A percentile compares a stretch with the other conserved stretches of the same genome.
These are phyloP conservation scores for Alternaria incomplexa DNA, from an alignment of 2,329 filamentous ascomycete genomes.

Conservation along the genomic window DNA sequence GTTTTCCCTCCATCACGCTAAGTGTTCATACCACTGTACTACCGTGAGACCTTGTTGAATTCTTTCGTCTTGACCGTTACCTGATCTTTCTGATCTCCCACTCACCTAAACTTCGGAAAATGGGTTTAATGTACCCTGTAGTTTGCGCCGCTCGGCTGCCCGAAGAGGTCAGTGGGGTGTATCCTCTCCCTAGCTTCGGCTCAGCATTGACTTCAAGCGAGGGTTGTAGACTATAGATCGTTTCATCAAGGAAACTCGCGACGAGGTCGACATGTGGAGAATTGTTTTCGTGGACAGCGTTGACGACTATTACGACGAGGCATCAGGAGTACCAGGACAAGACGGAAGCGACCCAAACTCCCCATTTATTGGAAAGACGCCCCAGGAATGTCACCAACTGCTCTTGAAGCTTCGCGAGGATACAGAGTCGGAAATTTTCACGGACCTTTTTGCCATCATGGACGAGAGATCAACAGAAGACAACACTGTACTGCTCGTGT, in stretches of 20 bases:
- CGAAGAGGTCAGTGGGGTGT: neutral
- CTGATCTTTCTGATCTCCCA: neutral
- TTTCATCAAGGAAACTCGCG: neutral
- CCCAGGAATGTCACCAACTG: neutral
- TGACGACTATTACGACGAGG: neutral
- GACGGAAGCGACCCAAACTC: neutral
- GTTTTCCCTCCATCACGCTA: neutral
- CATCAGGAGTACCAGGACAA: neutral
- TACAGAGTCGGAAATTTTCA: neutral
- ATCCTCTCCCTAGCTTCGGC: neutral
- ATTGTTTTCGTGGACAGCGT: neutral
- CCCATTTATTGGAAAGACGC: neutral
- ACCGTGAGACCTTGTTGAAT: neutral
- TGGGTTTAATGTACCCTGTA: neutral
- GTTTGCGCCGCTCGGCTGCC: neutral
- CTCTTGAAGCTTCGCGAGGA: neutral
- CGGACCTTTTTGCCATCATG: neutral
- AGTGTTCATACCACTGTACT: neutral
- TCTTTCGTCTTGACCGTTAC: neutral
- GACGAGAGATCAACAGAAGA: neutral
- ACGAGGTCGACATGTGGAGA: accelerated
- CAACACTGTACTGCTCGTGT: neutral
- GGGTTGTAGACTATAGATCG: neutral
- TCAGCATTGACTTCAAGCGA: neutral
- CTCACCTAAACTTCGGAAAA: neutral